Evolutionary conservation across 2,329 filamentous ascomycete genomes (phyloP), one percentile per base, ranked within the genome.

Genomic region (Aspergillus pseudonomiae): DNA sequence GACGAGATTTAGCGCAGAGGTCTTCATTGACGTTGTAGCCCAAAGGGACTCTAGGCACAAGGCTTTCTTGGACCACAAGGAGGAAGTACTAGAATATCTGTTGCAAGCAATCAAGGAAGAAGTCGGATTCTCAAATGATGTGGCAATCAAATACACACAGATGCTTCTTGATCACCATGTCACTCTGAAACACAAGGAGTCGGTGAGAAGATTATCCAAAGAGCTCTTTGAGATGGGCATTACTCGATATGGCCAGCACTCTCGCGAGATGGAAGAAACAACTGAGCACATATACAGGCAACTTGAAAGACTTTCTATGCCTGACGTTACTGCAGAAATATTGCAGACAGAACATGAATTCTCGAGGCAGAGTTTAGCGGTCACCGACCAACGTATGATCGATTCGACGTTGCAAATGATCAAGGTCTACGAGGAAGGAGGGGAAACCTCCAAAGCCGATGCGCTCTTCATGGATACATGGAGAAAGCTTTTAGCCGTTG

Each of bases 381-480:
- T 59, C 32, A 53, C 57, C 14, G 57, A 59, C 16, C 43, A 52
- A 14, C 43, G 46, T 30, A 24, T 34, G 14, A 59, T 59, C 14
- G 57, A 59, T 32, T 53, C 45, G 30, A 59, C 57, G 21, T 32
- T 59, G 24, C 48, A 34, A 19, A 52, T 59, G 19, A 34, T 53
- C 6, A 21, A 39, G 32, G 16, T 53, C n/a, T 59, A 34, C 26
- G 57, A 59, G 10, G 30, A 59, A 16, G 21, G 46, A 9, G 34
- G 46, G 14, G 57, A 59, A 12, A 28, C 26, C 14, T 39, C 57
- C 10, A 53, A 39, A 21, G 57, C 46, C 9, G 57, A 59, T 41
- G 21, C 28, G 34, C 24, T 50, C 7, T 59, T 59, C 30, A 26
- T 21, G 52, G 52, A 55, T 55, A 55, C 52, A 6, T 55, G 52